These are phyloP conservation scores for Carex arenaria DNA, from an alignment of 202 grass and related monocot species.

Conservation along the genomic window DNA sequence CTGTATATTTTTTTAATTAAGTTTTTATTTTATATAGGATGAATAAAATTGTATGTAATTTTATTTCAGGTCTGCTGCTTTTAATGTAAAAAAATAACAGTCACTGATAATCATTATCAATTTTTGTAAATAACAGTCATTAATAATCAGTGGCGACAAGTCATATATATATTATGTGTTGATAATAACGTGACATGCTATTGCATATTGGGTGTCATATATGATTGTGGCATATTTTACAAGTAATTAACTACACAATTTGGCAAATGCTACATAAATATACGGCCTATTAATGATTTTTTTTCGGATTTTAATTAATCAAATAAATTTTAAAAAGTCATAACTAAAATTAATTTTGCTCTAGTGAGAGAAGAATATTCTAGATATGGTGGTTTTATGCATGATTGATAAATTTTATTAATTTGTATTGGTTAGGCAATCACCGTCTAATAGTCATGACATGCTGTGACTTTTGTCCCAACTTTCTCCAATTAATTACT, in stretches of 20 bases:
- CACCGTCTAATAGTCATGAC: slow-evolving; percentile 2
- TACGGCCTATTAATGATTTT: no score
- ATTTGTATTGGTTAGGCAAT: slow-evolving; percentile 14
- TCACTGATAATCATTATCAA: no score
- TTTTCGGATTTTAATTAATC: neutral
- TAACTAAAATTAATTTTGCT: neutral
- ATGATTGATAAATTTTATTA: neutral
- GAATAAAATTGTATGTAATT: no score
- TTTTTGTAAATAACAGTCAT: no score
- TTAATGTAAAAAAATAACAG: no score
- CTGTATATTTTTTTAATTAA: no score
- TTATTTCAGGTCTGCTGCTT: no score
- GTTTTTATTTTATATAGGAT: no score
- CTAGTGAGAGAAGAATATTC: neutral
- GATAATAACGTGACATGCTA: neutral
- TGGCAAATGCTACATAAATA: neutral
- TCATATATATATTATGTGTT: no score
- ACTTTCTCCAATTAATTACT: slow-evolving; percentile 1
- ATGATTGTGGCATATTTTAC: neutral
- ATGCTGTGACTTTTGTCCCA: slow-evolving; percentile 17
- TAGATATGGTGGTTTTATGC: neutral
- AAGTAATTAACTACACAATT: neutral
- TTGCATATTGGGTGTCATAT: no score
- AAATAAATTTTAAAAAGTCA: neutral
- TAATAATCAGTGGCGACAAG: no score